Percentiles rank a stretch among this genome's conserved stretches.
These are phyloP conservation scores for Cryptococcus sp. DNA, from an alignment of 1,284 basidiomycete species.

Conservation along the genomic window DNA sequence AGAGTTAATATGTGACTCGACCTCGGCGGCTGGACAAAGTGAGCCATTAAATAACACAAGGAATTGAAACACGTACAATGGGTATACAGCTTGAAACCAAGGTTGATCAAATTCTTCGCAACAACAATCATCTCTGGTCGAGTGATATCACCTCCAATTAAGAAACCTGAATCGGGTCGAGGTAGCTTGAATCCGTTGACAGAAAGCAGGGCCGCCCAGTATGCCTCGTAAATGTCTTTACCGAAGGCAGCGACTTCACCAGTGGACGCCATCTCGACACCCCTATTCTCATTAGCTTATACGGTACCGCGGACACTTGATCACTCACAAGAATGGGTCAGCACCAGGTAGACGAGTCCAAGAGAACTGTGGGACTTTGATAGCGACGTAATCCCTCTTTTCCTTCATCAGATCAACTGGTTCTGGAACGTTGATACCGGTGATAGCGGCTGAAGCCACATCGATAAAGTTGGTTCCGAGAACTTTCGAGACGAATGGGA, in stretches of 20 bases:
- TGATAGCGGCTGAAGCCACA: slow-evolving; percentile 86
- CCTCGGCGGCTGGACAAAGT: slow-evolving; percentile 67
- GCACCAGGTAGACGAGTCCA: slow-evolving; percentile 86
- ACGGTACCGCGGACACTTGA: not conserved
- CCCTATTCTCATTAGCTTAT: not conserved
- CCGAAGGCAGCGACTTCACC: slow-evolving; percentile 99
- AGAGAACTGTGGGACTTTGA: slow-evolving; percentile 98
- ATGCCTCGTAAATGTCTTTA: slow-evolving; percentile 88
- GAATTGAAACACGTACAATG: slow-evolving; percentile 17
- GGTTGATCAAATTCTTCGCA: slow-evolving; percentile 90
- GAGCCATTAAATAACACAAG: not conserved
- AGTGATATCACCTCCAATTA: slow-evolving; percentile 75
- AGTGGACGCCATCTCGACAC: slow-evolving; percentile 91
- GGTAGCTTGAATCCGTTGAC: slow-evolving; percentile 66
- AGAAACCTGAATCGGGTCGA: slow-evolving; percentile 53
- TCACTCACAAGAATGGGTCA: slow-evolving; percentile 85
- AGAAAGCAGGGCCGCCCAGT: slow-evolving; percentile 87
- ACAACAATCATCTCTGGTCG: slow-evolving; percentile 67
- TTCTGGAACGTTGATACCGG: slow-evolving; percentile 78
- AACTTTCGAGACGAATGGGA: slow-evolving; percentile 99
- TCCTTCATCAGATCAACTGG: slow-evolving; percentile 91
- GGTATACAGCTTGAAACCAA: slow-evolving; percentile 86
- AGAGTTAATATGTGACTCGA: slow-evolving; percentile 79
- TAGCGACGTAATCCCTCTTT: slow-evolving; percentile 85
- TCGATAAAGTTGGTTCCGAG: slow-evolving; percentile 96